Base-by-base conservation (phyloP, 768 basidiomycete genomes). In the Hygrocybe coccinea region DNA sequence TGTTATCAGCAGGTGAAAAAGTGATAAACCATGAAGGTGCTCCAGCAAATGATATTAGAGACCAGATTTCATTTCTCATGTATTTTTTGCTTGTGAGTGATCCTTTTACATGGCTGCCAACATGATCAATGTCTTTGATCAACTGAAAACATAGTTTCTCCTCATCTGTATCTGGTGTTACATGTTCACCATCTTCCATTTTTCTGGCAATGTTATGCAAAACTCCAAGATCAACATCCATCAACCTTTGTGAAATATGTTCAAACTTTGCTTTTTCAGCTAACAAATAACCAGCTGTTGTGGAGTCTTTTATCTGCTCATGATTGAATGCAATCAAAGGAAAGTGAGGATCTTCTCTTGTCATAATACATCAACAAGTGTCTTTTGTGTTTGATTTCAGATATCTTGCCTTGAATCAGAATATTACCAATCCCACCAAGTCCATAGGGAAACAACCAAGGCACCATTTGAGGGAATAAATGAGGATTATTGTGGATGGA, bases 361-460 rank as follows among this genome's bases (percentile, higher is more conserved):
- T 70, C 67, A 57, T 62, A 57, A 39, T 69, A 70, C 69, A 71
- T 67, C 29, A 29, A 29, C 8, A 29, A 29, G 8, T 29, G 29
- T 29, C 29, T 29, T 8, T 69, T 69, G 53, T 73, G 71, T 7
- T n/a, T 55, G 10, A 33, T 45, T 24, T 60, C 58, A 22, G 64
- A 60, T 46, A 60, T 10, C 50, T 33, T 12, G 22, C 34, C 19
- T 11, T 34, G 29, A 29, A 29, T n/a, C 8, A 49, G n/a, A 45
- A 53, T 19, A 9, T 53, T 29, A 9, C 68, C 68, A 21, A 70
- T 60, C 2, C 67, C 61, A n/a, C 71, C 71, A 11, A 60, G 22
- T 0, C 76, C 74, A 64, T 75, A 76, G 3, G 71, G 75, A 66
- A 71, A 78, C 0, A 77, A 49, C 68, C 69, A 71, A 1, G 67